Evolutionary conservation across 805 yeast species (phyloP).

Genomic region (Hanseniaspora jakobsenii): DNA sequence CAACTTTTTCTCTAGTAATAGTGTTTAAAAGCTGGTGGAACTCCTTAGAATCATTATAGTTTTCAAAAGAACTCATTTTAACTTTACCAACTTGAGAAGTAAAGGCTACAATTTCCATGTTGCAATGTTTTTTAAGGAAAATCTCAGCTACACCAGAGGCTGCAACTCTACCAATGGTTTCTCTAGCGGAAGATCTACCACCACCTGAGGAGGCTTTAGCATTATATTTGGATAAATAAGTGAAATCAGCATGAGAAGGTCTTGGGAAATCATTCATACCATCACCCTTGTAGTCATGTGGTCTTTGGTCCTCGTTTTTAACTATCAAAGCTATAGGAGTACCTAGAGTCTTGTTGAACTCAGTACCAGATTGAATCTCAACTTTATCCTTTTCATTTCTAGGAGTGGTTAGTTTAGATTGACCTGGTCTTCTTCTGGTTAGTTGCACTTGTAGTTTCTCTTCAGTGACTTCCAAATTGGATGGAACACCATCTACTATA

Average conservation of each 20-base stretch:
- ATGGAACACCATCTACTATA: conserved; percentile 96
- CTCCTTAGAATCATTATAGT: conserved; percentile 42
- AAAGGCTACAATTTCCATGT: conserved; percentile 91
- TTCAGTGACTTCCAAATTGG: conserved; percentile 76
- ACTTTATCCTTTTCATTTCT: conserved; percentile 91
- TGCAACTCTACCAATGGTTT: conserved; percentile 96
- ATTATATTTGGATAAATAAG: conserved; percentile 83
- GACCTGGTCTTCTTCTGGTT: conserved; percentile 96
- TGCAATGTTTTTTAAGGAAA: conserved; percentile 58
- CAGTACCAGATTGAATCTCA: conserved; percentile 88
- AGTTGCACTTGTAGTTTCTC: conserved; percentile 90
- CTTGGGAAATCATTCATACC: conserved; percentile 83
- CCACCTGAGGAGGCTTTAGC: conserved; percentile 92
- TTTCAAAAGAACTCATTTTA: conserved; percentile 50
- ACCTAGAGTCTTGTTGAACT: conserved; percentile 79
- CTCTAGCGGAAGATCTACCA: conserved; percentile 94
- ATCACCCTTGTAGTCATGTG: conserved; percentile 77
- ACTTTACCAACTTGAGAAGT: conserved; percentile 84
- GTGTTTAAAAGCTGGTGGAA: conserved; percentile 60
- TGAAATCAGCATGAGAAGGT: conserved; percentile 96
- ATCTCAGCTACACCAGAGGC: conserved; percentile 98
- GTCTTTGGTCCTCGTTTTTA: conserved; percentile 89
- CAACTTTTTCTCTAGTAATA: conserved; percentile 80
- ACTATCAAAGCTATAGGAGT: conserved; percentile 94
- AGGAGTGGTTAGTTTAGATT: conserved; percentile 82